These are phyloP conservation scores for Boletus subparvulus DNA, from an alignment of 768 basidiomycete genomes.

Conservation along the genomic window DNA sequence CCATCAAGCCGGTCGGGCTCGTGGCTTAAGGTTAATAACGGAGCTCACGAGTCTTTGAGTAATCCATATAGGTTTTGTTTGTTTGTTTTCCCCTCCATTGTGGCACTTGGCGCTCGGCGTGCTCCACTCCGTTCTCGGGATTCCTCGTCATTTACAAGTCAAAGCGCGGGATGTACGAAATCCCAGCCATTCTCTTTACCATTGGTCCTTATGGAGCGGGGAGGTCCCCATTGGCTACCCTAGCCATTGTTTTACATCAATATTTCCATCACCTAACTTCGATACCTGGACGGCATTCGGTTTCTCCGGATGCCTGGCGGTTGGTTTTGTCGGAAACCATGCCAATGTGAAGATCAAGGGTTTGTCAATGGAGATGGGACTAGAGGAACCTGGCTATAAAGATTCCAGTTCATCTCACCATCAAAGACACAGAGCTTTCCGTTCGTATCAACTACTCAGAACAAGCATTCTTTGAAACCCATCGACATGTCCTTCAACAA, in stretches of 20 bases:
- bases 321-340: conserved; percentile 16
- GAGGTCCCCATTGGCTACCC: not conserved
- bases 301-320: conserved; percentile 9
- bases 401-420: not conserved
- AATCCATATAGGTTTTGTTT: not conserved
- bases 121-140: not conserved
- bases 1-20: not conserved
- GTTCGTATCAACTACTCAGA: not conserved
- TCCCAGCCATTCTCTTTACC: not conserved
- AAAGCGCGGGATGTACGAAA: not conserved
- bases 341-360: conserved; percentile 12
- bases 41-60: not conserved
- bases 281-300: not conserved
- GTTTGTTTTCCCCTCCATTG: not conserved
- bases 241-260: not conserved
- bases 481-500: conserved; percentile 7
- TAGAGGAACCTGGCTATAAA: conserved; percentile 14
- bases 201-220: not conserved
- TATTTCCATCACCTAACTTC: not conserved
- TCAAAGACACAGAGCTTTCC: not conserved
- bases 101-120: conserved; percentile 1
- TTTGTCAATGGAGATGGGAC: not conserved
- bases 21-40: not conserved
- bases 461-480: not conserved
- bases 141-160: not conserved